Evolutionary conservation across 129 eudicot genomes (phyloP).

Genomic region (Centrapalus pauciflorus): DNA sequence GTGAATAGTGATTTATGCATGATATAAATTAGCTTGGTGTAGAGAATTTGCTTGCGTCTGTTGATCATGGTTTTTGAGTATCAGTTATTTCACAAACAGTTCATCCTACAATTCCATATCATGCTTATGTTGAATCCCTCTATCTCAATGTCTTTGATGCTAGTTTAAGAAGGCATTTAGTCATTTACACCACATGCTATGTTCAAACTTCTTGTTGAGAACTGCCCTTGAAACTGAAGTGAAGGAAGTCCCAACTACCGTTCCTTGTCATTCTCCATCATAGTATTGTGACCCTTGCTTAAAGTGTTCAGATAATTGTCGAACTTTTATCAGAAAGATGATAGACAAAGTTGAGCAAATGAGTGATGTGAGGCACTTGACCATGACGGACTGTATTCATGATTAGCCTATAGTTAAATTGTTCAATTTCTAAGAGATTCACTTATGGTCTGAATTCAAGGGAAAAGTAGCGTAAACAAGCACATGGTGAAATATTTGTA

Average conservation of each 20-base stretch:
- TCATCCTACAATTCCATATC: not conserved
- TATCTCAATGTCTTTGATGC: not conserved
- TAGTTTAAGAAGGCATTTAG: not conserved
- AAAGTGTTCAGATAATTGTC: not conserved
- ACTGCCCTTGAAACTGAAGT: not conserved
- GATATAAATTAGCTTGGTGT: no score
- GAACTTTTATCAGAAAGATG: not conserved
- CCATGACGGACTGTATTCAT: not conserved
- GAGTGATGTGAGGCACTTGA: not conserved
- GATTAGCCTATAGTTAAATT: not conserved
- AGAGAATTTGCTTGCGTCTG: not conserved
- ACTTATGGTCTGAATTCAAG: not conserved
- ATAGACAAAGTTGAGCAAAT: not conserved
- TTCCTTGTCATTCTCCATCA: not conserved
- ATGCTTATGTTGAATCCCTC: not conserved
- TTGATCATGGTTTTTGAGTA: not conserved
- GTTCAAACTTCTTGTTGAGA: not conserved
- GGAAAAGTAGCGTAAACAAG: not conserved
- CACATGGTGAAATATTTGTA: not conserved
- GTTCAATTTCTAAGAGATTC: not conserved
- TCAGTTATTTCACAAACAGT: not conserved
- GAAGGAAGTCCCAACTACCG: not conserved
- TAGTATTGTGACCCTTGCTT: not conserved
- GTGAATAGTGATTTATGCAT: not conserved
- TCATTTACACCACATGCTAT: no score